Evolutionary conservation across 75 land plant species (phyloP).

Genomic region (Adiantum capillusveneris): DNA sequence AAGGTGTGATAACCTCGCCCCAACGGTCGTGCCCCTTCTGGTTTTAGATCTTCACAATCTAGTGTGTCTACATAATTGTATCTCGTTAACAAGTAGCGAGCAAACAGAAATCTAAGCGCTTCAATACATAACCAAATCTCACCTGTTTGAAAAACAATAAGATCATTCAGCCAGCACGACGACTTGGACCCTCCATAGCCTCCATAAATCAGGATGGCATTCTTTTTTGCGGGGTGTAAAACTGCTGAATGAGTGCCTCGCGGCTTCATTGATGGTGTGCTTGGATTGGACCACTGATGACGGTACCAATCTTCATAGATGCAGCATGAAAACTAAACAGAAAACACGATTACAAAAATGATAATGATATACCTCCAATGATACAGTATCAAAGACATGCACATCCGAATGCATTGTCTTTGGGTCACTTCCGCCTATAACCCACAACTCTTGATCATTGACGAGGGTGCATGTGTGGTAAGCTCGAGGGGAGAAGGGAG

Average conservation of each 20-base stretch:
- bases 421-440: slow-evolving; percentile 42
- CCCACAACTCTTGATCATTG: slow-evolving; percentile 25
- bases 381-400: slow-evolving; percentile 29
- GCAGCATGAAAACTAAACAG: slow-evolving; percentile 3
- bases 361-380: slow-evolving; percentile 23
- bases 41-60: slow-evolving; percentile 29
- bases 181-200: slow-evolving; percentile 30
- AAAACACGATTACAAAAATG: neutral
- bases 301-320: neutral
- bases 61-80: slow-evolving; percentile 17
- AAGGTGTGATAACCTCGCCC: slow-evolving; percentile 47
- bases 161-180: slow-evolving; percentile 30
- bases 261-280: slow-evolving; percentile 9
- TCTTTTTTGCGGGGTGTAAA: slow-evolving; percentile 21
- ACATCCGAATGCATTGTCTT: slow-evolving; percentile 29
- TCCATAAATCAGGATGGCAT: slow-evolving; percentile 31
- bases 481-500: slow-evolving; percentile 30
- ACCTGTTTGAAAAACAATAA: slow-evolving; percentile 35
- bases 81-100: neutral
- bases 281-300: slow-evolving; percentile 27
- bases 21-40: slow-evolving; percentile 24
- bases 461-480: slow-evolving; percentile 40
- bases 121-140: neutral
- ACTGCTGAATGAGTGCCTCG: slow-evolving; percentile 50
- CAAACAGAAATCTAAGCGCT: neutral